These are phyloP conservation scores for Psilocybe azurescens DNA, from an alignment of 768 basidiomycete species.

Conservation along the genomic window DNA sequence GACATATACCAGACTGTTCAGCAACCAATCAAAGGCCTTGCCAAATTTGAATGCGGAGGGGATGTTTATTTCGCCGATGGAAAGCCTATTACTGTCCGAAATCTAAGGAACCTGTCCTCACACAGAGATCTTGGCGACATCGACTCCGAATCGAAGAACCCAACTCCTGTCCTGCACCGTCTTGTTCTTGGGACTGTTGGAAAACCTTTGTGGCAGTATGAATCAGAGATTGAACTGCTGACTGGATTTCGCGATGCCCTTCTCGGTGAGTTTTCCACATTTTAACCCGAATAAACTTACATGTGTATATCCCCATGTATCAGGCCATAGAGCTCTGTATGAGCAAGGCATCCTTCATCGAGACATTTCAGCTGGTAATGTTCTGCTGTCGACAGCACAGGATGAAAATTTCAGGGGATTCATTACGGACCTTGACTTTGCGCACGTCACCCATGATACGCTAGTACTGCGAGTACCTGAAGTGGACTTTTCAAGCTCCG, in stretches of 20 bases:
- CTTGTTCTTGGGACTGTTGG: not conserved
- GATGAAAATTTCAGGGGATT: too few relatives aligned
- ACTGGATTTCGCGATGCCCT: not conserved
- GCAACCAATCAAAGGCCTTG: not conserved
- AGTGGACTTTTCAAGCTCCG: too few relatives aligned
- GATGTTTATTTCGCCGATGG: not conserved
- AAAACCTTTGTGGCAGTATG: slow-evolving; percentile 1
- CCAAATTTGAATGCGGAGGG: not conserved
- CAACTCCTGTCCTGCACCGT: not conserved
- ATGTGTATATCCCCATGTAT: too few relatives aligned
- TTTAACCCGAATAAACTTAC: too few relatives aligned
- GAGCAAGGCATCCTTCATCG: too few relatives aligned
- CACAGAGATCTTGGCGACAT: not conserved
- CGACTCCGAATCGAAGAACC: not conserved
- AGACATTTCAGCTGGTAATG: too few relatives aligned
- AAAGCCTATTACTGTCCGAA: not conserved
- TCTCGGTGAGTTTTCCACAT: not conserved
- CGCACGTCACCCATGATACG: too few relatives aligned
- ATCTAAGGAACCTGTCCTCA: too few relatives aligned
- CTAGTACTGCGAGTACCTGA: too few relatives aligned
- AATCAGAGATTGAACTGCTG: not conserved
- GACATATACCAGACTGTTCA: not conserved
- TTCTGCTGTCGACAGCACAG: too few relatives aligned
- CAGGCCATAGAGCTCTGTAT: too few relatives aligned
- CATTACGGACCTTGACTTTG: too few relatives aligned